Evolutionary conservation across 106 monocot species (phyloP), one percentile per base, ranked within the genome.

Genomic region (Dendrobium officinale): DNA sequence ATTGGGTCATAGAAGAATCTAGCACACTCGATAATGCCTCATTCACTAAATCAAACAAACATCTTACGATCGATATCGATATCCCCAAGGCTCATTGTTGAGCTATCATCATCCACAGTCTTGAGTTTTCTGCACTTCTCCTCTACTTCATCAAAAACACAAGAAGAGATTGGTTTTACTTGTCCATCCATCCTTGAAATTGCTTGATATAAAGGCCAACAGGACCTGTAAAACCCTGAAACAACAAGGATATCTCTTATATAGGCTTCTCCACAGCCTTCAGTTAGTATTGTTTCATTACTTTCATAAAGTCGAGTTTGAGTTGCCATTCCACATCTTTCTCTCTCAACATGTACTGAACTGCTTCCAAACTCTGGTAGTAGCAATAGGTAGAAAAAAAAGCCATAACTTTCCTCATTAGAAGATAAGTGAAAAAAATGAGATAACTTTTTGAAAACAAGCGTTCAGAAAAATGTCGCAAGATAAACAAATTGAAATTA

Each of bases 81-180:
- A 26, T 83, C 75, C 9, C 66, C 79, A 67, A 37, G 45, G 45
- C 11, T 44, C 10, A 79, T 0, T 3, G 75, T 37, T 33, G 55
- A 44, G 45, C 9, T 49, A 11, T 37, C 45, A 73, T 82, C 29
- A n/a, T 77, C 76, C 19, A 10, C 18, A 31, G 56, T 56, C 40
- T 20, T 78, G 3, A 11, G 26, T 56, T 79, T 68, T 40, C 11
- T 44, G 45, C 73, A 89, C 54, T 66, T 79, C 77, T 88, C 83
- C 77, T 94, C 91, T 3, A 91, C 77, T 90, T 87, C 73, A 20
- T 89, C 87, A 77, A 86, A 94, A n/a, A 95, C 89, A 84, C 84
- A 84, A 3, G 73, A 80, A 10, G 90, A 58, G 17, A 90, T 88
- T 27, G 86, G 85, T 43, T 87, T 87, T 68, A 77, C 76, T 16